Evolutionary conservation across 352 stramenopile genomes (phyloP).

Genomic region (Phytopythium oedochilum): DNA sequence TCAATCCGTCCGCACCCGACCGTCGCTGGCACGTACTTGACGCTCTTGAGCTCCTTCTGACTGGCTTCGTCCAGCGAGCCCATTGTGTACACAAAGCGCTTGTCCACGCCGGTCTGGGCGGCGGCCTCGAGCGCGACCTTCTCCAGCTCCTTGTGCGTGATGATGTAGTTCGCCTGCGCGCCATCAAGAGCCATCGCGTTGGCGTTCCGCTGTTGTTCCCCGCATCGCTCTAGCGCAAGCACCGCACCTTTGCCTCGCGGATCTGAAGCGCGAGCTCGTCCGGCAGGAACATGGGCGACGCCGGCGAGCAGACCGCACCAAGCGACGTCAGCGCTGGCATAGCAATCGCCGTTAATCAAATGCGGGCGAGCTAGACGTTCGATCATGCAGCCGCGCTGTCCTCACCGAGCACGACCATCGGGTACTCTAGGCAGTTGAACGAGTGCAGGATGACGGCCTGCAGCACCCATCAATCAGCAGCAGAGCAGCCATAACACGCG

Average conservation of each 20-base stretch:
- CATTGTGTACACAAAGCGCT: conserved; percentile 46
- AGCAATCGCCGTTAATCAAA: neutral
- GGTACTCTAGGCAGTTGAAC: conserved; percentile 72
- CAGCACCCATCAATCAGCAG: neutral
- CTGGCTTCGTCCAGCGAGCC: conserved; percentile 12
- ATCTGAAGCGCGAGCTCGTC: conserved; percentile 47
- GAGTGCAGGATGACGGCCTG: conserved; percentile 56
- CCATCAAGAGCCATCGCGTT: neutral
- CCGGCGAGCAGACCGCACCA: conserved; percentile 48
- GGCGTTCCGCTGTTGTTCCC: neutral
- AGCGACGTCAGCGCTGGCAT: conserved; percentile 36
- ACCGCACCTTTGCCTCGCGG: conserved; percentile 26
- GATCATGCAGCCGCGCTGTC: neutral
- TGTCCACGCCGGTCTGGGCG: conserved; percentile 17
- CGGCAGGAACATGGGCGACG: conserved; percentile 48
- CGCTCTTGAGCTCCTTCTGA: conserved; percentile 29
- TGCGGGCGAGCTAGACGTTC: neutral
- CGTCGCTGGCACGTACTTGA: conserved; percentile 31
- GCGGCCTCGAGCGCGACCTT: conserved; percentile 42
- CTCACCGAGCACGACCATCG: conserved; percentile 44
- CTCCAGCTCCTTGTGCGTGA: conserved; percentile 48
- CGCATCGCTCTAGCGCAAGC: no score
- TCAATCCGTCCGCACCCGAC: neutral
- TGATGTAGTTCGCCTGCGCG: conserved; percentile 39
- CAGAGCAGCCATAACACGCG: no score